phyloP scores from a whole-genome alignment of 2,329 filamentous ascomycete genomes.

The Paradendryphiella salina region DNA sequence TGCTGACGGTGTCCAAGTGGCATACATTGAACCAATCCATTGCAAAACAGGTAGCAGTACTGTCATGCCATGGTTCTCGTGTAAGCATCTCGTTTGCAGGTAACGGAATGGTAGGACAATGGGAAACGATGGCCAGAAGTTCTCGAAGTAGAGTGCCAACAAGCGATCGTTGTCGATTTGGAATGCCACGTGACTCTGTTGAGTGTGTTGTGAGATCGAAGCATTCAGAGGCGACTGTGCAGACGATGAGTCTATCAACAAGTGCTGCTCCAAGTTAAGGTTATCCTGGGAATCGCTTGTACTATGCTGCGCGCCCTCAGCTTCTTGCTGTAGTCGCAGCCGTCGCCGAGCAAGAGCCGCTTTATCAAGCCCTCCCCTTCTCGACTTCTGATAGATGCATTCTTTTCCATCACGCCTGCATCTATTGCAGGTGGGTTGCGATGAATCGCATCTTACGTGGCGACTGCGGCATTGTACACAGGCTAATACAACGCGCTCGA shows the following conservation, averaged over 20 bases:
- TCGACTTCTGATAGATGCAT: constrained; percentile 39
- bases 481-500: constrained; percentile 38
- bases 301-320: constrained; percentile 18
- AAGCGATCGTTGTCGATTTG: constrained; percentile 34
- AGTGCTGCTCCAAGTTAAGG: not conserved
- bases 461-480: constrained; percentile 42
- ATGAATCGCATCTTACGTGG: constrained; percentile 43
- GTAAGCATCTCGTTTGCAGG: constrained; percentile 33
- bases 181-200: constrained; percentile 26
- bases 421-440: constrained; percentile 36
- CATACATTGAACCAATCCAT: constrained; percentile 41
- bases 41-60: constrained; percentile 33
- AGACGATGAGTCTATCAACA: not conserved
- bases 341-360: constrained; percentile 37
- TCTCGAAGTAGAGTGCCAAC: constrained; percentile 42
- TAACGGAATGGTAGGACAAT: constrained; percentile 55
- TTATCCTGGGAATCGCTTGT: not conserved
- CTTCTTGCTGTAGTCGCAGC: constrained; percentile 34
- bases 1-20: constrained; percentile 38
- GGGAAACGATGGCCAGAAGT: constrained; percentile 59
- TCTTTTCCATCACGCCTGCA: constrained; percentile 42
- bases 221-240: not conserved
- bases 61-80: constrained; percentile 26
- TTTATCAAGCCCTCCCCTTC: constrained; percentile 42
- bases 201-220: constrained; percentile 1